Percentiles rank a stretch among this genome's conserved stretches.
These are phyloP conservation scores for Ogataea paradorogensis DNA, from an alignment of 805 yeast species.

Conservation along the genomic window DNA sequence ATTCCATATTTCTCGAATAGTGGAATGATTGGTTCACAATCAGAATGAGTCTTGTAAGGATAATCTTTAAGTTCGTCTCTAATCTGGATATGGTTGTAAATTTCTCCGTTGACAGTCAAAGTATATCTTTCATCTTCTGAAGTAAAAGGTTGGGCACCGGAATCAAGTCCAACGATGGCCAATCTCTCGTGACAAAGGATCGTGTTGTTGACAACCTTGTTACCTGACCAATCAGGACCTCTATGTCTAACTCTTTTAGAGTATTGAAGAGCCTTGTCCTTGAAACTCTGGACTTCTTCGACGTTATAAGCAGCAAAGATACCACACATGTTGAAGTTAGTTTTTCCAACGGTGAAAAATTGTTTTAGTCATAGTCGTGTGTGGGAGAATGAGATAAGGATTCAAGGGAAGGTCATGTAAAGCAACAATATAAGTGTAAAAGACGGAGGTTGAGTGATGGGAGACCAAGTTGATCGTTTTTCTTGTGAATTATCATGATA, in stretches of 20 bases:
- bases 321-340: slow-evolving; percentile 76
- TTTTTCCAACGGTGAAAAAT: slow-evolving; percentile 7
- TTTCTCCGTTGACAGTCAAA: slow-evolving; percentile 95
- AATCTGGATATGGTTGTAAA: slow-evolving; percentile 90
- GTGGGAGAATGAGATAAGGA: slow-evolving; percentile 1
- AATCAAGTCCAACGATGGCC: slow-evolving; percentile 94
- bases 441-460: too few species aligned
- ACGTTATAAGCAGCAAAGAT: slow-evolving; percentile 90
- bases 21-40: slow-evolving; percentile 98
- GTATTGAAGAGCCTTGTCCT: slow-evolving; percentile 82
- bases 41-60: slow-evolving; percentile 79
- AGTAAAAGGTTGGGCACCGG: slow-evolving; percentile 97
- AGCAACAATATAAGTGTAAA: too few species aligned
- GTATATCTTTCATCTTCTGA: slow-evolving; percentile 70
- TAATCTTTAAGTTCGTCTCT: slow-evolving; percentile 75
- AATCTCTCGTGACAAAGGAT: slow-evolving; percentile 92
- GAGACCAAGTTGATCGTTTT: too few species aligned
- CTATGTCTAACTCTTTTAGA: slow-evolving; percentile 95
- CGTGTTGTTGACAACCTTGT: slow-evolving; percentile 71
- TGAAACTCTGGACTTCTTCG: slow-evolving; percentile 75
- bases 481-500: too few species aligned
- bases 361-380: slow-evolving; percentile 10
- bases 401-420: not conserved
- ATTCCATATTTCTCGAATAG: slow-evolving; percentile 79
- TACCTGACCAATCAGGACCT: slow-evolving; percentile 99